Percentiles rank a stretch among this genome's conserved stretches.
These are phyloP conservation scores for Polytrichum commune DNA, from an alignment of 225 moss, liverwort and hornwort genomes.

Conservation along the genomic window DNA sequence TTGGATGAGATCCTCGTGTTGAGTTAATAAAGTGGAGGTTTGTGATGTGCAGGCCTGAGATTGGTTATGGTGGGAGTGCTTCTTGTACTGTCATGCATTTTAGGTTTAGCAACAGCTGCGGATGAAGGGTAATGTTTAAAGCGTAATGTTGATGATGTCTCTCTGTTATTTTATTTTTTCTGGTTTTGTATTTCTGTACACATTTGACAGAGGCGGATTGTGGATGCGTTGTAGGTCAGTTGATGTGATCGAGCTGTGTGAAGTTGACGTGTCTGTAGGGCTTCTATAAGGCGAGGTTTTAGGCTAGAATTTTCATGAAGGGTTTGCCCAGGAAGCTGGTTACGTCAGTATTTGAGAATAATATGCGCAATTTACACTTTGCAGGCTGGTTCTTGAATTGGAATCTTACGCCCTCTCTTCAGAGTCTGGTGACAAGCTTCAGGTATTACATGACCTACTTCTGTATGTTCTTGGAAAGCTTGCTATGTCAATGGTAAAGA, in stretches of 20 bases:
- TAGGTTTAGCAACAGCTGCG: constrained; percentile 3
- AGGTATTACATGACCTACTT: constrained; percentile 19
- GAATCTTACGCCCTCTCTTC: constrained; percentile 31
- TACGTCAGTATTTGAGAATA: neutral
- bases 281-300: neutral
- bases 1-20: too few species aligned
- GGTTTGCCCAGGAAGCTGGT: neutral
- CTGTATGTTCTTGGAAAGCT: neutral
- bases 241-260: neutral
- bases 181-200: neutral
- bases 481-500: neutral
- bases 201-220: neutral
- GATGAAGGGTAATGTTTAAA: constrained; percentile 7
- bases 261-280: neutral
- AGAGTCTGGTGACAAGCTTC: constrained; percentile 36
- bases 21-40: too few species aligned
- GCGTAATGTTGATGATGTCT: neutral
- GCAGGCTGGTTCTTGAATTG: constrained; percentile 38
- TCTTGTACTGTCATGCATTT: constrained; percentile 3
- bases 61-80: neutral
- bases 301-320: neutral
- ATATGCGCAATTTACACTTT: neutral
- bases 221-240: neutral
- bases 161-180: neutral
- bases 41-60: constrained; percentile 8